Evolutionary conservation across 148 eudicot species (phyloP).

Genomic region (Camellia lanceoleosa): DNA sequence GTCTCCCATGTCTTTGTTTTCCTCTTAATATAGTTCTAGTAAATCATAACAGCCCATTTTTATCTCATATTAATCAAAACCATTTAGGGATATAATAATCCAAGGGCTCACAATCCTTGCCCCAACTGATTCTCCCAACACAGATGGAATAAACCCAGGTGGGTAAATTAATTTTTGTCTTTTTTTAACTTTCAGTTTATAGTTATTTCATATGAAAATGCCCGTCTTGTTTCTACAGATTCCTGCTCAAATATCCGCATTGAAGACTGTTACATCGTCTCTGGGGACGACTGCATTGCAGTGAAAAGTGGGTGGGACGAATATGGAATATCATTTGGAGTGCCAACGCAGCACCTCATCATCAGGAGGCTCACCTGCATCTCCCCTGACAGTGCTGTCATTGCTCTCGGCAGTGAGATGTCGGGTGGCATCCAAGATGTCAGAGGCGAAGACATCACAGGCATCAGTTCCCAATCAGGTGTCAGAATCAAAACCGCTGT

Average conservation of each 20-base stretch:
- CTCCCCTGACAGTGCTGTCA: slow-evolving; percentile 77
- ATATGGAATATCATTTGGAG: slow-evolving; percentile 68
- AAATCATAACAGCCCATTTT: neutral
- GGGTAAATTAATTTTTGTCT: too few relatives aligned
- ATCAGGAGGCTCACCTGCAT: slow-evolving; percentile 77
- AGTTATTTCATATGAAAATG: neutral
- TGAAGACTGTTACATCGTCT: slow-evolving; percentile 72
- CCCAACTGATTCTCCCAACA: slow-evolving; percentile 68
- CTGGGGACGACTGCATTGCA: slow-evolving; percentile 93
- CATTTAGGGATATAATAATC: slow-evolving; percentile 65
- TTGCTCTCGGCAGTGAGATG: slow-evolving; percentile 96
- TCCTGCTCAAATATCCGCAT: slow-evolving; percentile 68
- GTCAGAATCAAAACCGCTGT: slow-evolving; percentile 68
- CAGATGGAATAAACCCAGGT: slow-evolving; percentile 96
- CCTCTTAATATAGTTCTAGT: neutral
- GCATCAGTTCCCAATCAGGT: slow-evolving; percentile 56
- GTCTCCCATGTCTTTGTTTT: neutral
- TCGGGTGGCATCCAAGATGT: slow-evolving; percentile 77
- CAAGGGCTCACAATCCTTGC: slow-evolving; percentile 77
- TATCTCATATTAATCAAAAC: neutral
- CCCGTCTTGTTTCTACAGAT: slow-evolving; percentile 34
- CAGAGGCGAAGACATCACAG: slow-evolving; percentile 65
- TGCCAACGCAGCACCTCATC: slow-evolving; percentile 65
- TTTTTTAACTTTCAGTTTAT: too few relatives aligned
- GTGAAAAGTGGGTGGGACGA: slow-evolving; percentile 92